Base-by-base conservation (phyloP, 148 eudicot genomes). In the Vaccinium darrowii region DNA sequence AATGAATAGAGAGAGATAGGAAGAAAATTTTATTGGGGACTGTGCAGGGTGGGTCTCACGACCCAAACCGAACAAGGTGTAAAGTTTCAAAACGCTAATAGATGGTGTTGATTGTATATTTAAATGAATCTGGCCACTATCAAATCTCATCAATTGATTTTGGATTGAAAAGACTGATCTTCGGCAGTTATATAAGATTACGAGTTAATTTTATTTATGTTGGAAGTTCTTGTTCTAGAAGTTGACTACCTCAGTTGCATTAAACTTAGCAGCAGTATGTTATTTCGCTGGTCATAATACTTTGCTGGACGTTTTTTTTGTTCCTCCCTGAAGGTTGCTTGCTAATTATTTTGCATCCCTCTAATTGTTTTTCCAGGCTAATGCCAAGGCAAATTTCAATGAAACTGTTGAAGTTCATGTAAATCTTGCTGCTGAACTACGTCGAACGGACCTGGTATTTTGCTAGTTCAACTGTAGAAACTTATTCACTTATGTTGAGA, bases 351-450 rank as follows among this genome's bases (percentile, higher is more conserved):
- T 71, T 81, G 7, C 78, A 36, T 78, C 85, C 50, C 39, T 86
- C 67, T 33, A 84, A 72, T 51, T 86, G 84, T 25, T 88, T 52
- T 57, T 90, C 80, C 98, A 96, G 99, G 97, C 94, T 80, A 92
- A 86, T 90, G 94, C 94, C 80, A 93, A 90, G 88, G 79, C 90
- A 43, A 93, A 89, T 60, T 96, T 96, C 81, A 91, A 91, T 80
- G 99, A 96, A 87, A 94, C 97, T 78, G 86, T 96, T 84, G 99
- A 96, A 91, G 95, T 98, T 77, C 99, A 96, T 90, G 99, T 95
- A 47, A 95, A 90, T 83, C 87, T 96, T 92, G 93, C 92, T 83
- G 86, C 91, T 84, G 98, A 96, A 65, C 89, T 96, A 86, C 92
- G 98, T 62, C 92, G 98, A 84, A 94, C 94, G 90, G 95, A 96